Percentiles rank a stretch among this genome's conserved stretches.
Conservation (phyloP, 2,329 filamentous ascomycete species). For the Ophiosphaerella korrae region DNA sequence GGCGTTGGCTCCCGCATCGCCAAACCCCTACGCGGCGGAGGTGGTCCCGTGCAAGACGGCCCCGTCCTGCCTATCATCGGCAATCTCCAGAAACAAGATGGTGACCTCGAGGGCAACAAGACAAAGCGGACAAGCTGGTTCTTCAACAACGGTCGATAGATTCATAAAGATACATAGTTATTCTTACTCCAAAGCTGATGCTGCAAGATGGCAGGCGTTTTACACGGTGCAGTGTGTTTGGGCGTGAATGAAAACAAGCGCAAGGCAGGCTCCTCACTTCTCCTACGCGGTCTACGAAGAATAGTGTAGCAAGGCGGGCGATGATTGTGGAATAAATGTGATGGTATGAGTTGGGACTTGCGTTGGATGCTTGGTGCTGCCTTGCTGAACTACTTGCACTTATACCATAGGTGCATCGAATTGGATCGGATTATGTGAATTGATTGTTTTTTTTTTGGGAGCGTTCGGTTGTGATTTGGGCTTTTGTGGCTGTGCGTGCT, state of each 20-base stretch:
- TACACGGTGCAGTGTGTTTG: neutral
- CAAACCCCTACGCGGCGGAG: conserved; percentile 66
- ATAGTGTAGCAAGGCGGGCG: neutral
- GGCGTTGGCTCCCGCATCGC: conserved; percentile 63
- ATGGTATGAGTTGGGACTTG: neutral
- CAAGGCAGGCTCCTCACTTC: neutral
- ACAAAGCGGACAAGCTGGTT: conserved; percentile 77
- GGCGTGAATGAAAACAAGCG: neutral
- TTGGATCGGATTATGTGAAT: neutral
- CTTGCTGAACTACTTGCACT: neutral
- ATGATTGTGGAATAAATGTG: neutral
- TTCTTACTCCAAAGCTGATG: neutral
- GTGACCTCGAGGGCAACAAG: conserved; percentile 55
- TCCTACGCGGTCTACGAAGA: neutral
- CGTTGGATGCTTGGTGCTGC: neutral
- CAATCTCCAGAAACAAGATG: conserved; percentile 58
- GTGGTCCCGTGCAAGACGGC: conserved; percentile 39
- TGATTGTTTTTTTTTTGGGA: too few species aligned
- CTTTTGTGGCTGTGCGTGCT: too few species aligned
- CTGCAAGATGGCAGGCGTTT: neutral
- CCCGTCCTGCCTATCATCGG: conserved; percentile 51
- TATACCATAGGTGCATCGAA: neutral
- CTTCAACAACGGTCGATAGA: conserved; percentile 61
- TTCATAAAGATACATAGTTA: neutral
- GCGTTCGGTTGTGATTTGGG: too few species aligned